phyloP scores from a whole-genome alignment of 2,329 filamentous ascomycete species.

The Shiraia sp. region DNA sequence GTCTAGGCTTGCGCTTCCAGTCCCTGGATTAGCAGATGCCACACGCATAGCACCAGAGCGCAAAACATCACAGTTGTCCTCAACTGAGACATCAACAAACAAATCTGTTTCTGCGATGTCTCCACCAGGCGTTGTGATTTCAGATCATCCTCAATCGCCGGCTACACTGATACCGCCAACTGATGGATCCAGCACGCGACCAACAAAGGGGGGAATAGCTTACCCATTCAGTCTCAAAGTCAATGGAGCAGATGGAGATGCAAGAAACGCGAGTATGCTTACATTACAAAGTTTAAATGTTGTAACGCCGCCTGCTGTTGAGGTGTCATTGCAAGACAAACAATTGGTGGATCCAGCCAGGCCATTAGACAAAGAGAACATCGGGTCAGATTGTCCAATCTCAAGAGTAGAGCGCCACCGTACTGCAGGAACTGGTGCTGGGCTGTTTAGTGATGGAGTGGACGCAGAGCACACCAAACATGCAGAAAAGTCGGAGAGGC shows the following conservation, averaged over 20 bases:
- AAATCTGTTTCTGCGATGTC: background rate
- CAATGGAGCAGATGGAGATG: conserved; percentile 35
- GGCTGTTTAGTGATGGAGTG: conserved; percentile 20
- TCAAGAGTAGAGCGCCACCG: conserved; percentile 57
- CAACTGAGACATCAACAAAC: conserved; percentile 12
- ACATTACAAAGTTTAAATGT: conserved; percentile 56
- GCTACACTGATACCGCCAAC: conserved; percentile 51
- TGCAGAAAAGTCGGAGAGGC: conserved; percentile 19
- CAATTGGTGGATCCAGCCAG: conserved; percentile 7
- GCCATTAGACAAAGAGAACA: conserved; percentile 5
- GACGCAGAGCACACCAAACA: background rate
- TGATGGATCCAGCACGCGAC: conserved; percentile 62
- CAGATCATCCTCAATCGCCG: conserved; percentile 28
- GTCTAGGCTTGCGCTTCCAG: conserved; percentile 21
- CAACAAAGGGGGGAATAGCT: conserved; percentile 69
- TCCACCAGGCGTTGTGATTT: conserved; percentile 25
- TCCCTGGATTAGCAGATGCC: conserved; percentile 31
- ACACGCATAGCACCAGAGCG: conserved; percentile 35
- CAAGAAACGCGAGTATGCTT: conserved; percentile 70
- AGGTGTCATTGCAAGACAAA: conserved; percentile 19
- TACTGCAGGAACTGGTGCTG: conserved; percentile 49
- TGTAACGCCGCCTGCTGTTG: conserved; percentile 20
- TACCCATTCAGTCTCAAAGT: conserved; percentile 73
- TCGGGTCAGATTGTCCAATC: conserved; percentile 14
- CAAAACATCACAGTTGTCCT: conserved; percentile 24